Base-by-base conservation (phyloP, 371 early-diverging fungal genomes). In the Parasitella parasitica region DNA sequence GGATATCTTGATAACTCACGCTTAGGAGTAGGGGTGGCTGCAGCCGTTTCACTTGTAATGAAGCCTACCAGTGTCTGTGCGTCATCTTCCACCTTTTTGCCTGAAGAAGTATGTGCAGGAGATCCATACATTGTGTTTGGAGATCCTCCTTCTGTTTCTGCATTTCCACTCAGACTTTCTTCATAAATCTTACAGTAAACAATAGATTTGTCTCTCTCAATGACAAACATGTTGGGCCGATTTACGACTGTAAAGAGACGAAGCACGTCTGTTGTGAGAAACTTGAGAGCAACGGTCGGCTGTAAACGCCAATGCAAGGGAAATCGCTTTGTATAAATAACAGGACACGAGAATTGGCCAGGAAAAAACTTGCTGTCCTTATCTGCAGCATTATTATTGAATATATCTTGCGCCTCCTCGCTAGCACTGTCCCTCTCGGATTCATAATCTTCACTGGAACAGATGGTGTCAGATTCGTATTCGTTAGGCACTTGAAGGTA, bases 291-390 rank as follows among this genome's bases (percentile, higher is more conserved):
- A 32, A 82, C 82, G 16, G 79, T 75, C 0, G 91, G 86, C 46
- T 77, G 83, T 30, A 94, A 64, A 3, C 95, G 82, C 88, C 90
- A 89, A 60, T 93, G 94, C 3, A 93, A 61, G 1, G 87, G 84
- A 63, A 94, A 91, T n/a, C 73, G 67, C 38, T 78, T 81, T 1
- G 76, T 78, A 59, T 81, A 88, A 12, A 90, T 83, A 7, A 86
- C 53, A 0, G 91, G 89, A 49, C 92, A 92, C 16, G 87, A 78
- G 66, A 91, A 92, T 53, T 89, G 88, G 0, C 91, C 91, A 2
- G 82, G 84, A 9, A 55, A 61, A 58, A 83, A 84, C 20, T 63
- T 70, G 20, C 54, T 6, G 4, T 4, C 9, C 12, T 51, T 26
- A 7, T 9, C 8, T 1, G 62, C 38, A 6, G 32, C 52, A 27